Conservation (phyloP, 2,329 filamentous ascomycete species). For the Fusarium sp. region DNA sequence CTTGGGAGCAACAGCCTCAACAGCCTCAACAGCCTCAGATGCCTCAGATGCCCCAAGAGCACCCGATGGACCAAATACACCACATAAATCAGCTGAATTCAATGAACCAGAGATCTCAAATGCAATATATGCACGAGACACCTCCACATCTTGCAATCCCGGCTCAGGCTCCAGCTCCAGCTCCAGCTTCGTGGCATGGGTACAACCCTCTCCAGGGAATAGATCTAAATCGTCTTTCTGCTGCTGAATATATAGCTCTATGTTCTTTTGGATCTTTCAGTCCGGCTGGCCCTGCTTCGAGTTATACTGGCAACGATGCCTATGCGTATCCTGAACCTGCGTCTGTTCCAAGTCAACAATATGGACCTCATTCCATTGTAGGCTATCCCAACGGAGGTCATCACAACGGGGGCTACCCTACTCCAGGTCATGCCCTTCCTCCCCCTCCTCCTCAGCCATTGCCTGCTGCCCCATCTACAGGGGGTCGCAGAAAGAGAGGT, state of each 20-base stretch:
- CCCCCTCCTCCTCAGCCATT: neutral
- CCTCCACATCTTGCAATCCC: too few species aligned
- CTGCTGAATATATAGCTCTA: too few species aligned
- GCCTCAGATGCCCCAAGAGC: too few species aligned
- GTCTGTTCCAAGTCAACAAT: neutral
- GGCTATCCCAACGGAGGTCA: neutral
- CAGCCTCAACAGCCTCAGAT: too few species aligned
- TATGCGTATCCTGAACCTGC: neutral
- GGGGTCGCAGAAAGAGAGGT: slow-evolving; percentile 1
- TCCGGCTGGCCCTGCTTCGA: neutral
- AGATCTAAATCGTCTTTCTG: too few species aligned
- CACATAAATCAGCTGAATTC: too few species aligned
- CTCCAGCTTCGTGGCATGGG: too few species aligned
- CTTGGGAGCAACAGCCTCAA: neutral
- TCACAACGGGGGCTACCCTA: neutral
- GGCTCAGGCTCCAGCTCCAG: too few species aligned
- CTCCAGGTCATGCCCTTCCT: neutral
- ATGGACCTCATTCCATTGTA: neutral
- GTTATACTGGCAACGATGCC: neutral
- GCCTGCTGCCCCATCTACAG: neutral
- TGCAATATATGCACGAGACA: too few species aligned
- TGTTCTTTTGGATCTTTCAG: neutral
- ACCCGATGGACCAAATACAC: too few species aligned
- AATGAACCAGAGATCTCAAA: too few species aligned
- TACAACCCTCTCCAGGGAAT: too few species aligned